These are phyloP conservation scores for Saccharum officinarum DNA, from an alignment of 176 grass and related monocot species.

Conservation along the genomic window DNA sequence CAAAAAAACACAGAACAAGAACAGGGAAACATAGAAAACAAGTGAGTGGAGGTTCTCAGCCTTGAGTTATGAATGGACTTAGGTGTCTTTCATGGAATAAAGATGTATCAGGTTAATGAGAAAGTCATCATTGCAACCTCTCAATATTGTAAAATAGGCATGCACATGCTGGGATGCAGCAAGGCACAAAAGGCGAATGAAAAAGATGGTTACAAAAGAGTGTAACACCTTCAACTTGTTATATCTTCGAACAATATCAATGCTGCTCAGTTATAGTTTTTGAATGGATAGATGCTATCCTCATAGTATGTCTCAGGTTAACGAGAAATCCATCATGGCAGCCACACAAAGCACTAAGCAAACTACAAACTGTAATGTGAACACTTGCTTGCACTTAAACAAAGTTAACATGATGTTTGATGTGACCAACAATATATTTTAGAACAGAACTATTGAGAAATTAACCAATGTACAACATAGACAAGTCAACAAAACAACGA, in stretches of 20 bases:
- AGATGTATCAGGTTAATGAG: constrained; percentile 51
- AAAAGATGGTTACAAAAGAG: neutral
- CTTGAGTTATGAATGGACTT: constrained; percentile 41
- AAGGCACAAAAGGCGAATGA: neutral
- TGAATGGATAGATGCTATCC: constrained; percentile 28
- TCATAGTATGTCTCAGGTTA: constrained; percentile 45
- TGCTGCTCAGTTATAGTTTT: constrained; percentile 7
- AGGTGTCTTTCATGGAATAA: constrained; percentile 38
- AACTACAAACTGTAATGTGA: neutral
- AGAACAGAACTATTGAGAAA: neutral
- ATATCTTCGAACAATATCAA: neutral
- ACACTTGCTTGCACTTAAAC: neutral
- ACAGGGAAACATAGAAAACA: neutral
- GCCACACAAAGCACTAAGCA: neutral
- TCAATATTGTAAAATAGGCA: neutral
- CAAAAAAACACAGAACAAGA: neutral
- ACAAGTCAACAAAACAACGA: neutral
- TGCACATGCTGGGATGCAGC: neutral
- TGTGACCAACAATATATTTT: neutral
- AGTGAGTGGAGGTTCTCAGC: constrained; percentile 27
- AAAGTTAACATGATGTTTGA: neutral
- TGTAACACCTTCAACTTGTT: neutral
- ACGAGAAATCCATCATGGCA: constrained; percentile 49
- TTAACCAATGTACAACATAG: neutral
- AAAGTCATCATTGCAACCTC: constrained; percentile 42